These are phyloP conservation scores for Neurospora intermedia DNA, from an alignment of 495 filamentous ascomycete species.

Conservation along the genomic window DNA sequence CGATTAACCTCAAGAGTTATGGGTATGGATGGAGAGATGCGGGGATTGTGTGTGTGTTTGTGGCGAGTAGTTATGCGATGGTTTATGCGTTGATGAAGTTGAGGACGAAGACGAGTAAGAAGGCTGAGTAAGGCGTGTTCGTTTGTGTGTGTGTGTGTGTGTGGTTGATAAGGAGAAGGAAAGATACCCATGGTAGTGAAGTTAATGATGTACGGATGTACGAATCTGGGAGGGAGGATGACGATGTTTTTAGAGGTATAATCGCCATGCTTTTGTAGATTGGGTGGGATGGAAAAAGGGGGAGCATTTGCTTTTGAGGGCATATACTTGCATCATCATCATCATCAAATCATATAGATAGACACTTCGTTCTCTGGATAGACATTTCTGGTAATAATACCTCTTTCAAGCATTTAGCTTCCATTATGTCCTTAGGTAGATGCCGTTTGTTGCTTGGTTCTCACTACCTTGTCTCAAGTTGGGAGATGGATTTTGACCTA, in stretches of 20 bases:
- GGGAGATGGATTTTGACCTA: too few species aligned
- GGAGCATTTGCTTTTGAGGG: neutral
- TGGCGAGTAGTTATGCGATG: constrained; percentile 18
- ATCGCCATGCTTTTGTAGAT: too few species aligned
- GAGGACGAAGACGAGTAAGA: constrained; percentile 21
- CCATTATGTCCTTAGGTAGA: neutral
- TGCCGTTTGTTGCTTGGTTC: too few species aligned
- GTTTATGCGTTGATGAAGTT: constrained; percentile 24
- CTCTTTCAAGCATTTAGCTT: neutral
- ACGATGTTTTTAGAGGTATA: too few species aligned
- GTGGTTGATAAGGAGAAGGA: neutral
- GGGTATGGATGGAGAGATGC: constrained; percentile 52
- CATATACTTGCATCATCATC: neutral
- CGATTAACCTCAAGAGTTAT: constrained; percentile 25
- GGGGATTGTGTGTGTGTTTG: constrained; percentile 33
- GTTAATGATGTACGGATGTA: neutral
- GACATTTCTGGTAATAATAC: neutral
- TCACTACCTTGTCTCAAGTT: too few species aligned
- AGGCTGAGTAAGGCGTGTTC: constrained; percentile 13
- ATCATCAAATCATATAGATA: neutral
- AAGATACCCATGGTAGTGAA: neutral
- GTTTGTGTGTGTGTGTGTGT: too few species aligned
- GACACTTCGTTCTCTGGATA: neutral
- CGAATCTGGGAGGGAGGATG: neutral
- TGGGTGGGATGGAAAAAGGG: neutral